Conservation (phyloP, 192 early-diverging fungal species). For the Umbelopsis isabellina region DNA sequence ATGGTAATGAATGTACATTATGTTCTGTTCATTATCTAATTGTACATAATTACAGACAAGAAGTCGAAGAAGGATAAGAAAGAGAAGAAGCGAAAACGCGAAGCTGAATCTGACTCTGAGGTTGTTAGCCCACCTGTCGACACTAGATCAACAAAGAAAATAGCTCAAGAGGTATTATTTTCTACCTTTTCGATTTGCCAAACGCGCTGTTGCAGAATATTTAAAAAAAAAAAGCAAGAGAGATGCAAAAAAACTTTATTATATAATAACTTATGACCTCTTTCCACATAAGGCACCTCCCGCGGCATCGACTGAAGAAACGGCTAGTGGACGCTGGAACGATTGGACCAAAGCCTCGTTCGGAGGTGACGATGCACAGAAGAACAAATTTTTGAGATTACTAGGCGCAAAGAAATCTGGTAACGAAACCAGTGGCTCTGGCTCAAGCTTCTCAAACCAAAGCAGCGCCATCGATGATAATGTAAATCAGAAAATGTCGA, state of each 20-base stretch:
- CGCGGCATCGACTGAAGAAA: constrained; percentile 22
- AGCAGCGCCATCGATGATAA: constrained; percentile 57
- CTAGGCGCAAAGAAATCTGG: constrained; percentile 60
- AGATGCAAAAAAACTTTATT: not conserved
- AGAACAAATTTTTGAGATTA: constrained; percentile 67
- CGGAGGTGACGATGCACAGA: constrained; percentile 53
- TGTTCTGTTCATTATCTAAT: constrained; percentile 17
- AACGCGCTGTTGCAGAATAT: not conserved
- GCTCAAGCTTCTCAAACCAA: constrained; percentile 42
- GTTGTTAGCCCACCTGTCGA: not conserved
- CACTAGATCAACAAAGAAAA: constrained; percentile 7
- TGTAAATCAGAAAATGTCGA: constrained; percentile 49
- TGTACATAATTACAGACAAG: constrained; percentile 27
- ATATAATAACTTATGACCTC: constrained; percentile 16
- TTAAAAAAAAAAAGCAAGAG: not conserved
- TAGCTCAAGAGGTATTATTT: constrained; percentile 19
- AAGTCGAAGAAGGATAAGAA: constrained; percentile 30
- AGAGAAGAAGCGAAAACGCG: constrained; percentile 38
- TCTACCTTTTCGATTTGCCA: not conserved
- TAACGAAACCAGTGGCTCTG: constrained; percentile 3
- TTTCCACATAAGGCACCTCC: constrained; percentile 21
- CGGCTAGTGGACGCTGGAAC: constrained; percentile 54
- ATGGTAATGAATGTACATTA: not conserved
- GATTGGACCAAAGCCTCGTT: constrained; percentile 66
- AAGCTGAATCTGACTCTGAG: not conserved